These are phyloP conservation scores for Plasmodium vinckei DNA, from an alignment of 169 alveolate species.

Conservation along the genomic window DNA sequence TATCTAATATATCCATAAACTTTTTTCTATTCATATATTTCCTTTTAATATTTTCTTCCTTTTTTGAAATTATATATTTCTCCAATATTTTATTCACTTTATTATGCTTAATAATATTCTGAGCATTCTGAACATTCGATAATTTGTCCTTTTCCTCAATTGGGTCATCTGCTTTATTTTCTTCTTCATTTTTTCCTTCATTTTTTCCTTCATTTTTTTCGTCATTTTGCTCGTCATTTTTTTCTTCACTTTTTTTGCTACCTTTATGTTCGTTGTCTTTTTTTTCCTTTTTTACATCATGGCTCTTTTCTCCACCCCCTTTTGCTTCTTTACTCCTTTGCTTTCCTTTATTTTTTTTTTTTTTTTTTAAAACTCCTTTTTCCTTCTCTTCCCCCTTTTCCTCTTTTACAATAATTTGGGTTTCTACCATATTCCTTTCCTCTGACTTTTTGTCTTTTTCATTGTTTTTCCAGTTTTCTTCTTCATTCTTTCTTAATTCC, in stretches of 20 bases:
- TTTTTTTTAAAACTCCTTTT: constrained; percentile 1
- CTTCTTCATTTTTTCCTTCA: neutral
- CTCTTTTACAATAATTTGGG: constrained; percentile 2
- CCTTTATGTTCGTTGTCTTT: neutral
- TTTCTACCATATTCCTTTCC: neutral
- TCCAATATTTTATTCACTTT: constrained; percentile 38
- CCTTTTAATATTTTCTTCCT: constrained; percentile 21
- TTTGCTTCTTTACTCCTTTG: neutral
- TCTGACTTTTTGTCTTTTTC: neutral
- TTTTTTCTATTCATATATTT: neutral
- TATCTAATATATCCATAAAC: constrained; percentile 8
- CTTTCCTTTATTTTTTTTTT: neutral
- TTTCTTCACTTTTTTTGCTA: neutral
- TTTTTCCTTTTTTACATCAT: neutral
- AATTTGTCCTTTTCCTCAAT: neutral
- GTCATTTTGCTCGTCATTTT: neutral
- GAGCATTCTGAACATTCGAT: neutral
- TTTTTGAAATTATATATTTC: constrained; percentile 17
- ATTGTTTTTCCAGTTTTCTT: neutral
- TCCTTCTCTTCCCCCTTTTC: constrained; percentile 1
- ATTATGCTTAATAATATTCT: neutral
- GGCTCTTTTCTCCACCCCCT: neutral
- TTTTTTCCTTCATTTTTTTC: neutral
- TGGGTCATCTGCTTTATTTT: neutral
- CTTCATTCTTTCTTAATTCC: neutral